Percentiles rank a stretch among this genome's conserved stretches.
Conservation (phyloP, 331 rosid genomes). For the Acacia concinna region DNA sequence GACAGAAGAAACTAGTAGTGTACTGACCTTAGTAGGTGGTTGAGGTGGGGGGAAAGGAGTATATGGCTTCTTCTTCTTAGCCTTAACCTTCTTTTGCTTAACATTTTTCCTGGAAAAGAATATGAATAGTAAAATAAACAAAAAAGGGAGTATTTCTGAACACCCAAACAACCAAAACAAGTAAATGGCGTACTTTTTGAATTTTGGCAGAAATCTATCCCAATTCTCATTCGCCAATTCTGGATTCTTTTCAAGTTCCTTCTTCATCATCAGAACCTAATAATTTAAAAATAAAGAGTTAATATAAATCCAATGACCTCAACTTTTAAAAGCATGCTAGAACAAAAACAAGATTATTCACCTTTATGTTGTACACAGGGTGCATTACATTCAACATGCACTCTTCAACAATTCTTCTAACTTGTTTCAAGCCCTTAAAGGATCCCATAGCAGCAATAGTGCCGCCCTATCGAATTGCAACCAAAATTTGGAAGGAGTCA, state of each 20-base stretch:
- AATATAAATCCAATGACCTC: not conserved
- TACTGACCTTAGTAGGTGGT: conserved; percentile 81
- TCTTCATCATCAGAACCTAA: conserved; percentile 88
- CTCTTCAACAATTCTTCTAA: conserved; percentile 84
- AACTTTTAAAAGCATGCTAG: not conserved
- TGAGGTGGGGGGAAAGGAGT: conserved; percentile 96
- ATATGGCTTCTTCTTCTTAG: conserved; percentile 78
- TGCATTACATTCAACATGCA: conserved; percentile 89
- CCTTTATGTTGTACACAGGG: conserved; percentile 63
- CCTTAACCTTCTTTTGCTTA: conserved; percentile 67
- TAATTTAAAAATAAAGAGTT: conserved; percentile 14
- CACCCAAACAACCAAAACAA: conserved; percentile 15
- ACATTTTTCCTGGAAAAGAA: conserved; percentile 72
- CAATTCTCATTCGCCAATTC: conserved; percentile 78
- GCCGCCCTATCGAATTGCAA: conserved; percentile 59
- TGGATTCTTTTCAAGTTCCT: conserved; percentile 92
- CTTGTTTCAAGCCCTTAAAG: conserved; percentile 83
- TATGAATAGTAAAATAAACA: not conserved
- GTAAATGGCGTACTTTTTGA: conserved; percentile 63
- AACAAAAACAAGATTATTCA: conserved; percentile 25
- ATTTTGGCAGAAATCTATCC: conserved; percentile 97
- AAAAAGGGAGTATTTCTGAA: not conserved
- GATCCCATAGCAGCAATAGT: conserved; percentile 91
- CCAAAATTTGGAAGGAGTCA: conserved; percentile 11
- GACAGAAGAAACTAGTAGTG: not conserved